Base-by-base conservation (phyloP, 768 basidiomycete species). In the Tricholoma sp. region DNA sequence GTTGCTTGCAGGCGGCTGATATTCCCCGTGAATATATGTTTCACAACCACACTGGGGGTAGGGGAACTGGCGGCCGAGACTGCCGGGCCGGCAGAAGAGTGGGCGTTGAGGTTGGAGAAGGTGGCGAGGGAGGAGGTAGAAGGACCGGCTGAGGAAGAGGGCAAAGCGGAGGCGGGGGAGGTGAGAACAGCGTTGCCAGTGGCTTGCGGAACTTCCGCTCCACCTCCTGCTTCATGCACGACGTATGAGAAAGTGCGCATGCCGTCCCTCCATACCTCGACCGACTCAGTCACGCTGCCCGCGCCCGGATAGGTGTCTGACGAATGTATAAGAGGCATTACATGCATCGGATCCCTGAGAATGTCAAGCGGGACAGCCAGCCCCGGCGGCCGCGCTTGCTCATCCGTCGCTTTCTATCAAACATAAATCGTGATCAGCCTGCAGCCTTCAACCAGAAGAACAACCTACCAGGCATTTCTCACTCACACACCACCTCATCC, bases 11-110 rank as follows among this genome's bases (percentile, higher is more conserved):
- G 63, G 3, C 52, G 32, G n/a, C 65, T 61, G 13, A 68, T 59
- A 57, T 83, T 83, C n/a, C 77, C 69, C 0, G 78, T 79, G 59
- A 81, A 83, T 42, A 83, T 57, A 55, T 83, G 81, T 20, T 71
- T 69, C 13, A 75, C 66, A 15, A 47, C 65, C 2, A 66, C 66
- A 12, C 12, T 28, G 12, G 28, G 11, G 24, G 8, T 20, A 20
- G 18, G 3, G 37, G 13, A 9, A 36, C 5, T 3, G 13, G 34
- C 9, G 34, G 34, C 10, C 13, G 9, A 11, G 34, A 11, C 9
- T 8, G 9, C 34, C 9, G 34, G 3, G 13, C 3, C 9, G 34
- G 34, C 6, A n/a, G 37, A n/a, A 12, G 37, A 15, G 37, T 4
- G 15, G 37, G 37, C 44, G 20, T 4, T 24, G 44, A 24, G 20